Evolutionary conservation across 208 protist species (phyloP).

Genomic region (Acanthamoeba castellanii): DNA sequence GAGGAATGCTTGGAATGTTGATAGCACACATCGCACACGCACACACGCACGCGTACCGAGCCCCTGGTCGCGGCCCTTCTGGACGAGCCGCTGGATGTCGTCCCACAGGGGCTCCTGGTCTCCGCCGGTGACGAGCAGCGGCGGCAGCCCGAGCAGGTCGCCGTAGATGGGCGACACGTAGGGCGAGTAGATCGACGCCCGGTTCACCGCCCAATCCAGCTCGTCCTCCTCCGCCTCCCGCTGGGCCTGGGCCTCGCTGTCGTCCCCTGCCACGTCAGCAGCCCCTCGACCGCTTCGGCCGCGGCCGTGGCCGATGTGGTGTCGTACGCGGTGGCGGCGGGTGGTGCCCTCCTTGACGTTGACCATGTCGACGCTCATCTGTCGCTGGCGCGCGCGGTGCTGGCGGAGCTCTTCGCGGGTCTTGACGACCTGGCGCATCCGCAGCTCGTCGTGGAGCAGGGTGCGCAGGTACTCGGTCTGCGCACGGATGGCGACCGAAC

Average conservation of each 20-base stretch:
- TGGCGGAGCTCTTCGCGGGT: neutral
- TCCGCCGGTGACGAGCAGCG: neutral
- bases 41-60: neutral
- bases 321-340: neutral
- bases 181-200: conserved; percentile 1
- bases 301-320: too few species aligned
- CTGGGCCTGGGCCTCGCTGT: neutral
- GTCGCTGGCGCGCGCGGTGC: neutral
- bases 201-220: neutral
- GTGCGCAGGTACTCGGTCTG: neutral
- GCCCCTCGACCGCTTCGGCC: neutral
- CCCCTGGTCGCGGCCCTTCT: neutral
- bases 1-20: neutral
- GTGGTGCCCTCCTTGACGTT: neutral
- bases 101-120: conserved; percentile 9
- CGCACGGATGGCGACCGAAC: neutral
- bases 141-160: conserved; percentile 11
- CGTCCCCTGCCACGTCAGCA: neutral
- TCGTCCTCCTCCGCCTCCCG: neutral
- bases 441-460: neutral
- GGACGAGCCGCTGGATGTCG: neutral
- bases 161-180: conserved; percentile 35
- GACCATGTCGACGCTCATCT: neutral
- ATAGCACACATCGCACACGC: neutral
- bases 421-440: neutral